These are phyloP conservation scores for Saccharomyces hybrid DNA, from an alignment of 1,139 yeast species.

Conservation along the genomic window DNA sequence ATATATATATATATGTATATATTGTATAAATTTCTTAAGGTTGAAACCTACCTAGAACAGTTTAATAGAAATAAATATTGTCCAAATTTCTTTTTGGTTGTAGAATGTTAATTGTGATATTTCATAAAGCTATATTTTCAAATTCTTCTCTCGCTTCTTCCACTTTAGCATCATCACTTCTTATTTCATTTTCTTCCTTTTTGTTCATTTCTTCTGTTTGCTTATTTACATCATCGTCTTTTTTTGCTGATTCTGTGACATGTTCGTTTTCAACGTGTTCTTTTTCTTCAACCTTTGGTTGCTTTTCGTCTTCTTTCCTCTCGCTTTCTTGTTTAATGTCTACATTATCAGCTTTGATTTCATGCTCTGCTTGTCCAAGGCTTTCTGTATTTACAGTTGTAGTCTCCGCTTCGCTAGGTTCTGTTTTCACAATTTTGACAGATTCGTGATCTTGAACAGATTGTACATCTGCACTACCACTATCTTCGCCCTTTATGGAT, in stretches of 20 bases:
- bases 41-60: neutral
- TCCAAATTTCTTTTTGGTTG: neutral
- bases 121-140: constrained; percentile 3
- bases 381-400: constrained; percentile 4
- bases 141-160: constrained; percentile 4
- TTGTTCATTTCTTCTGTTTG: constrained; percentile 2
- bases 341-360: constrained; percentile 5
- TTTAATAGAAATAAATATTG: neutral
- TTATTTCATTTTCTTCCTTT: constrained; percentile 3
- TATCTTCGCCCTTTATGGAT: constrained; percentile 10
- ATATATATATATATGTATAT: neutral
- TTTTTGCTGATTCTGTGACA: constrained; percentile 1
- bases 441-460: constrained; percentile 5
- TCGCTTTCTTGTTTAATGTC: constrained; percentile 4
- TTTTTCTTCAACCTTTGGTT: neutral
- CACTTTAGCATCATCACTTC: constrained; percentile 3
- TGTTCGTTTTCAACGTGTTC: constrained; percentile 6
- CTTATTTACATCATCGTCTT: neutral
- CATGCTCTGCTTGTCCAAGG: constrained; percentile 5
- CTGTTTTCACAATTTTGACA: constrained; percentile 15
- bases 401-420: constrained; percentile 4
- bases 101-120: constrained; percentile 1
- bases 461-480: neutral
- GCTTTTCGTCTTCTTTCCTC: constrained; percentile 3
- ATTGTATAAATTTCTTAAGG: neutral